These are phyloP conservation scores for Diospyros kaki DNA, from an alignment of 148 eudicot species.

Conservation along the genomic window DNA sequence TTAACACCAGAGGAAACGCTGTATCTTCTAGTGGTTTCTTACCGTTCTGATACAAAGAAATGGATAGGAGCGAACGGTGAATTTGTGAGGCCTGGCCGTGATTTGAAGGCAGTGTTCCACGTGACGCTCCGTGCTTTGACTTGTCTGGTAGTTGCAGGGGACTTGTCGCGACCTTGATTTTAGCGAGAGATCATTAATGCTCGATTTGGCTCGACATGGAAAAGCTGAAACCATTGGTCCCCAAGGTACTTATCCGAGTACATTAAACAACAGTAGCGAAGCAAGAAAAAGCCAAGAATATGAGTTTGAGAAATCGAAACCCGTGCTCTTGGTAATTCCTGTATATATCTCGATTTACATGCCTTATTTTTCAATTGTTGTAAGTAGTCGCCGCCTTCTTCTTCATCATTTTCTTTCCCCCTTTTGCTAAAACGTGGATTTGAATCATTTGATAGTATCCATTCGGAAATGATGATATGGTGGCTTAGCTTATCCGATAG, in stretches of 20 bases:
- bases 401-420: too few relatives aligned
- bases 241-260: not conserved
- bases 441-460: too few relatives aligned
- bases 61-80: not conserved
- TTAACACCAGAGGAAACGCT: not conserved
- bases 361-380: too few relatives aligned
- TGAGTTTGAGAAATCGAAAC: too few relatives aligned
- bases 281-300: too few relatives aligned
- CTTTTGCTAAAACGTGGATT: too few relatives aligned
- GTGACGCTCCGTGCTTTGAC: not conserved
- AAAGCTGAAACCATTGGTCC: not conserved
- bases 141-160: not conserved
- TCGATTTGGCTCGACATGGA: not conserved
- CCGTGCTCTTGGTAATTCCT: too few relatives aligned
- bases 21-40: conserved; percentile 11
- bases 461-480: too few relatives aligned
- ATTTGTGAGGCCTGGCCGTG: not conserved
- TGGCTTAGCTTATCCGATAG: too few relatives aligned
- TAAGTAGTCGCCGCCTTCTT: too few relatives aligned
- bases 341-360: too few relatives aligned
- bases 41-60: not conserved
- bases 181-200: not conserved
- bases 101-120: not conserved
- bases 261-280: not conserved
- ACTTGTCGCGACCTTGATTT: not conserved